Conservation (phyloP, 441 rosid species). For the Populus hybrid region DNA sequence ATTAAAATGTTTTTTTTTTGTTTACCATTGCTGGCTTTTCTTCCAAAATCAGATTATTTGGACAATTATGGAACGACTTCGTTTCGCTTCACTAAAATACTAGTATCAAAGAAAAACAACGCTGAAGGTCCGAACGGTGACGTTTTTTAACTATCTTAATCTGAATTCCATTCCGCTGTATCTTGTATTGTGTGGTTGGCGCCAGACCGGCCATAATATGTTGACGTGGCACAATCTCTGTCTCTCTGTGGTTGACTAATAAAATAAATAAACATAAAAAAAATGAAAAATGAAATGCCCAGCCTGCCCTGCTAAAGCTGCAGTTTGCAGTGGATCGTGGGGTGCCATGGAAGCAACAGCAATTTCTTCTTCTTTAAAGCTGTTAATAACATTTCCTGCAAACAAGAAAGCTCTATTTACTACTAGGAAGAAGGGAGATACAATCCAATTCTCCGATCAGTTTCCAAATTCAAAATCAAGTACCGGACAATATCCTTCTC, state of each 20-base stretch:
- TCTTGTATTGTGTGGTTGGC: conserved; percentile 9
- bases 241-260: not conserved
- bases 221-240: conserved; percentile 12
- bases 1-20: no score
- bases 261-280: not conserved
- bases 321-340: not conserved
- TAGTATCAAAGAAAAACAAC: not conserved
- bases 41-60: not conserved
- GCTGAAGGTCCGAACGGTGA: not conserved
- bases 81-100: not conserved
- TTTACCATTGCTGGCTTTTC: not conserved
- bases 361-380: not conserved
- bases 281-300: not conserved
- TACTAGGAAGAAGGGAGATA: not conserved
- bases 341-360: conserved; percentile 17
- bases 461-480: conserved; percentile 23
- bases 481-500: conserved; percentile 4
- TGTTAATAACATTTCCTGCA: not conserved
- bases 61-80: not conserved
- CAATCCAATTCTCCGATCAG: not conserved
- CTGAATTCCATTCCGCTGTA: not conserved
- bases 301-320: not conserved
- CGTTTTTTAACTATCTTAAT: not conserved
- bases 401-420: not conserved
- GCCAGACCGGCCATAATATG: not conserved